A percentile compares a stretch with the other conserved stretches of the same genome.
Evolutionary conservation across 2,329 filamentous ascomycete genomes (phyloP).

Genomic region (Cephalotrichum gorgonifer): DNA sequence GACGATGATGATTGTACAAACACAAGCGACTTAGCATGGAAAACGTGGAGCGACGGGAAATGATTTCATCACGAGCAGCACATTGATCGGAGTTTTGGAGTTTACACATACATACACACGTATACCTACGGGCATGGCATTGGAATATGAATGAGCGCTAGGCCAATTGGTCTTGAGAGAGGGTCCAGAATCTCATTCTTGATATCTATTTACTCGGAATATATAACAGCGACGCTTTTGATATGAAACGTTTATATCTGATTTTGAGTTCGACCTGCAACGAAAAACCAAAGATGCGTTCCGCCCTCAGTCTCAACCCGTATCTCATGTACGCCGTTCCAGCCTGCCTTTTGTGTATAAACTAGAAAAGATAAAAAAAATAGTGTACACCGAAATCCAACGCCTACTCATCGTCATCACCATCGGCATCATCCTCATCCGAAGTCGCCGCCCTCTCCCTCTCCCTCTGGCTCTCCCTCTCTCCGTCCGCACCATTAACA

Average conservation of each 20-base stretch:
- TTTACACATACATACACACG: too few species aligned
- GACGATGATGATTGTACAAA: not conserved
- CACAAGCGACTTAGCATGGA: not conserved
- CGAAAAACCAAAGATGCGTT: too few species aligned
- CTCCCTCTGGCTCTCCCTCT: not conserved
- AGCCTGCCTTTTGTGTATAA: not conserved
- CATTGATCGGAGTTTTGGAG: constrained; percentile 1
- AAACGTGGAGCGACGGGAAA: not conserved
- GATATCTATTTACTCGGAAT: too few species aligned
- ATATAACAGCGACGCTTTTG: too few species aligned
- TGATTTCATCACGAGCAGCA: not conserved
- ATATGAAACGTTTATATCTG: too few species aligned
- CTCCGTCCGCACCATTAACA: not conserved
- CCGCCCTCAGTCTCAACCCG: too few species aligned
- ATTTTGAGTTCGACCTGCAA: too few species aligned
- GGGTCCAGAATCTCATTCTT: too few species aligned
- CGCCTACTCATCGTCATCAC: constrained; percentile 16
- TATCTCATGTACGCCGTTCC: not conserved
- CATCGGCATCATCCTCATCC: constrained; percentile 15
- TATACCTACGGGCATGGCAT: too few species aligned
- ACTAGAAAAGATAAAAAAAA: not conserved
- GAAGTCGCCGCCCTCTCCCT: constrained; percentile 6
- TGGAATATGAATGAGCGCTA: too few species aligned
- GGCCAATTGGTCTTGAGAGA: too few species aligned
- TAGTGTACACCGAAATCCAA: not conserved